A percentile compares a stretch with the other conserved stretches of the same genome.
Evolutionary conservation across 2,329 filamentous ascomycete genomes (phyloP).

Genomic region (Pestalotiopsis fici): DNA sequence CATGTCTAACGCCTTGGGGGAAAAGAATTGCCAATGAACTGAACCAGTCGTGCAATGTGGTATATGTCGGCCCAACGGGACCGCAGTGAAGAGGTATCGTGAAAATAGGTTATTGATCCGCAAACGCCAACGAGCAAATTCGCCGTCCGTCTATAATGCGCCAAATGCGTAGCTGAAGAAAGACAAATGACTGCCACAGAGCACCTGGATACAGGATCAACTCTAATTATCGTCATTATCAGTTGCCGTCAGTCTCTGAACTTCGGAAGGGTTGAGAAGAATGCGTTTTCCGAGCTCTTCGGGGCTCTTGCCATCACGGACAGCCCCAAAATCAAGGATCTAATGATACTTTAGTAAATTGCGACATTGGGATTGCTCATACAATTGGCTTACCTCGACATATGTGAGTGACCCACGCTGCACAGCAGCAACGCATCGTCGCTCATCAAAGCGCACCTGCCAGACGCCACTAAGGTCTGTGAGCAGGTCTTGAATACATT

Average conservation of each 20-base stretch:
- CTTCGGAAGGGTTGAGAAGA: slow-evolving; percentile 59
- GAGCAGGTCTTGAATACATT: slow-evolving; percentile 89
- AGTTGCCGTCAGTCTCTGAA: slow-evolving; percentile 34
- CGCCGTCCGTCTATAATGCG: not conserved
- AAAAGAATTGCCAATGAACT: not conserved
- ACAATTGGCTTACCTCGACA: slow-evolving; percentile 72
- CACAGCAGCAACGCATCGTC: slow-evolving; percentile 93
- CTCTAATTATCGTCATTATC: slow-evolving; percentile 6
- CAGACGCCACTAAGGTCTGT: slow-evolving; percentile 96
- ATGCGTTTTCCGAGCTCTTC: slow-evolving; percentile 80
- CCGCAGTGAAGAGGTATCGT: not conserved
- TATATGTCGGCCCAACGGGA: not conserved
- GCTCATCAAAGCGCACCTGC: slow-evolving; percentile 97
- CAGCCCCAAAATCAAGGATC: slow-evolving; percentile 97
- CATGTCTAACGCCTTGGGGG: not conserved
- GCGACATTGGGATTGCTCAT: not conserved
- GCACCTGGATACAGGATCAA: not conserved
- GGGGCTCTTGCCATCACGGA: slow-evolving; percentile 79
- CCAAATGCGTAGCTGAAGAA: not conserved
- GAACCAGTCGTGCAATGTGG: not conserved
- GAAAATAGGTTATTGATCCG: not conserved
- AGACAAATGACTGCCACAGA: not conserved
- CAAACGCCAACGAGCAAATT: not conserved
- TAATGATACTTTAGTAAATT: slow-evolving; percentile 39
- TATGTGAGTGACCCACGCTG: slow-evolving; percentile 92